A percentile compares a stretch with the other conserved stretches of the same genome.
Evolutionary conservation across 257 asterid genomes (phyloP).

Genomic region (Lantana camara): DNA sequence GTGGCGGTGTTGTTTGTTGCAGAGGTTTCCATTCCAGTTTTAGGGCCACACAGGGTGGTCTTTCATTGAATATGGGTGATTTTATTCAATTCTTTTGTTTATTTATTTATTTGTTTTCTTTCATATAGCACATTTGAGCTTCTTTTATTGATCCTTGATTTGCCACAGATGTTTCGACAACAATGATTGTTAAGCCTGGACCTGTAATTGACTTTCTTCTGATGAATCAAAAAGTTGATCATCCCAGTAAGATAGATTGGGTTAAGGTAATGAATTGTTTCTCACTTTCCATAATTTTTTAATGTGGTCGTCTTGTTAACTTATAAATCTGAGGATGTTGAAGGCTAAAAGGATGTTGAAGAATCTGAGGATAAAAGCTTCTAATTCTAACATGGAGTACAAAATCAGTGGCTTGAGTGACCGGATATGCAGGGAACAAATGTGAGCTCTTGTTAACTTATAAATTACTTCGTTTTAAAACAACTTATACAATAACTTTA

Average conservation of each 20-base stretch:
- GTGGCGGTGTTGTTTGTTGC: slow-evolving; percentile 75
- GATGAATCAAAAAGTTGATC: slow-evolving; percentile 46
- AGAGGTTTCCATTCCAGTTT: slow-evolving; percentile 80
- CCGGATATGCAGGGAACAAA: slow-evolving; percentile 50
- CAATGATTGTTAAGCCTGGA: slow-evolving; percentile 72
- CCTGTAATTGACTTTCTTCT: slow-evolving; percentile 63
- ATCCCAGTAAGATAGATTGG: slow-evolving; percentile 60
- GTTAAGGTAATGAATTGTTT: slow-evolving; percentile 42
- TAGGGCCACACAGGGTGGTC: slow-evolving; percentile 65
- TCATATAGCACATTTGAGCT: neutral
- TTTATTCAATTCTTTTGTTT: neutral
- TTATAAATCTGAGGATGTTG: neutral
- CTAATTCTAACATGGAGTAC: slow-evolving; percentile 46
- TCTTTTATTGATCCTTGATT: neutral
- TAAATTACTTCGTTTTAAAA: too few relatives aligned
- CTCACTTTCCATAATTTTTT: neutral
- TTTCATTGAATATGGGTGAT: slow-evolving; percentile 67
- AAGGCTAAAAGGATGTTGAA: slow-evolving; percentile 69
- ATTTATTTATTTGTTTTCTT: neutral
- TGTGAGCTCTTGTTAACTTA: slow-evolving; percentile 31
- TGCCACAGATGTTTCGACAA: slow-evolving; percentile 65
- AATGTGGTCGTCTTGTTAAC: neutral
- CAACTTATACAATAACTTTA: too few relatives aligned
- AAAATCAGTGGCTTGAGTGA: slow-evolving; percentile 73
- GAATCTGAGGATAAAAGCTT: slow-evolving; percentile 52